Percentiles rank a stretch among this genome's conserved stretches.
Conservation (phyloP, 2,329 filamentous ascomycete species). For the Aspergillus candidus region DNA sequence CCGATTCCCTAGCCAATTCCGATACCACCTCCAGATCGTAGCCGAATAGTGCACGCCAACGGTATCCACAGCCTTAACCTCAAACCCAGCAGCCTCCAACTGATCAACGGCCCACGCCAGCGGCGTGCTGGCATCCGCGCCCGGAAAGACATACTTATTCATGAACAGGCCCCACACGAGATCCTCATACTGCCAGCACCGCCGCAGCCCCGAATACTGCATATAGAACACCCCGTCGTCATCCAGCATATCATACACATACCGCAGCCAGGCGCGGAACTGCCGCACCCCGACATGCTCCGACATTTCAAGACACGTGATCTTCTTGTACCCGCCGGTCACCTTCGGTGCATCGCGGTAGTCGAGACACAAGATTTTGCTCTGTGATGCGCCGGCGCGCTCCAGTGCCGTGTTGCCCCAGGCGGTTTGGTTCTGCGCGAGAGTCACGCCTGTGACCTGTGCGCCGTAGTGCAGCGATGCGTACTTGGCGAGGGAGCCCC, state of each 20-base stretch:
- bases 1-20: constrained; percentile 83
- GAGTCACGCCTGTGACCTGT: constrained; percentile 62
- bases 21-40: constrained; percentile 88
- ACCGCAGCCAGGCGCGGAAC: constrained; percentile 66
- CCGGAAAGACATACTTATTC: constrained; percentile 95
- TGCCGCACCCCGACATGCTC: constrained; percentile 88
- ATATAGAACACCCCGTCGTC: constrained; percentile 86
- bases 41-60: constrained; percentile 87
- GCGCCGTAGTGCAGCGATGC: constrained; percentile 80
- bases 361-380: constrained; percentile 81
- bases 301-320: constrained; percentile 88
- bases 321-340: constrained; percentile 64
- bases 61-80: constrained; percentile 78
- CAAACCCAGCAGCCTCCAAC: constrained; percentile 72
- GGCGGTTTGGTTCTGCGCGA: constrained; percentile 81
- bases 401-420: constrained; percentile 82
- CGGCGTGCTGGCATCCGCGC: constrained; percentile 81
- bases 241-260: constrained; percentile 82
- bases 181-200: constrained; percentile 88
- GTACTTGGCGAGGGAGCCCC: constrained; percentile 83
- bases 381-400: constrained; percentile 72
- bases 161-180: constrained; percentile 89
- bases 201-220: constrained; percentile 78
- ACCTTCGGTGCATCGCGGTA: constrained; percentile 83
- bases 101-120: constrained; percentile 71